These are phyloP conservation scores for grape (Vitis vinifera) DNA, from an alignment of 164 flowering plant genomes.

Conservation along the genomic window DNA sequence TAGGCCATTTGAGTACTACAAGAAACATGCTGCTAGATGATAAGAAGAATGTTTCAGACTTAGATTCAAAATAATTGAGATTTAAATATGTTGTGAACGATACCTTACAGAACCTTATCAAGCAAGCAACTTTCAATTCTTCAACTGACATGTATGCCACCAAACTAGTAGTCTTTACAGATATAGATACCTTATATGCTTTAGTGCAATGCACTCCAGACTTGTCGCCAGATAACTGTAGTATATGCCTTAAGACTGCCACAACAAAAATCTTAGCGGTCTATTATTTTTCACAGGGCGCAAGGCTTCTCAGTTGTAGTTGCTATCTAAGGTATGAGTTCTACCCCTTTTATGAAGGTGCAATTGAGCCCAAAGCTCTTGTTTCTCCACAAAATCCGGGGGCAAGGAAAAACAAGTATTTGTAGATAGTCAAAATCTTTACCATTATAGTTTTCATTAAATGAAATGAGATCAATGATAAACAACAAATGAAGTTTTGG, in stretches of 20 bases:
- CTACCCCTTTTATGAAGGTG: conserved; percentile 19
- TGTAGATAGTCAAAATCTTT: background rate
- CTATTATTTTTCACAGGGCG: conserved; percentile 26
- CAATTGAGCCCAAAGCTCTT: background rate
- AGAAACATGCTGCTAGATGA: conserved; percentile 7
- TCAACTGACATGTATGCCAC: conserved; percentile 21
- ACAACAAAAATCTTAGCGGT: conserved; percentile 1
- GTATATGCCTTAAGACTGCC: conserved; percentile 25
- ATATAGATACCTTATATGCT: conserved; percentile 22
- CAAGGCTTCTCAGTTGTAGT: conserved; percentile 27
- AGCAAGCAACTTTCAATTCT: conserved; percentile 20
- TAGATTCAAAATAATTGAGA: background rate
- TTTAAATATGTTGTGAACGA: conserved; percentile 13
- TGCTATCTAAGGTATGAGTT: conserved; percentile 42
- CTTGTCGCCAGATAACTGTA: conserved; percentile 24
- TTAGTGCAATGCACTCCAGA: conserved; percentile 45
- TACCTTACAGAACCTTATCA: conserved; percentile 15
- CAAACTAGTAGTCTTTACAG: background rate
- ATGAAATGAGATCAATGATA: background rate
- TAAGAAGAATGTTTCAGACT: conserved; percentile 15
- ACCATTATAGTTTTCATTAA: background rate
- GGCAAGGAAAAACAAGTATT: background rate
- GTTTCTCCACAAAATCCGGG: background rate
- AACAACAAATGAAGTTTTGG: background rate
- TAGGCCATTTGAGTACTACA: conserved; percentile 24